Evolutionary conservation across 2,329 filamentous ascomycete genomes (phyloP), one percentile per base, ranked within the genome.

Genomic region (Dissoconium aciculare): DNA sequence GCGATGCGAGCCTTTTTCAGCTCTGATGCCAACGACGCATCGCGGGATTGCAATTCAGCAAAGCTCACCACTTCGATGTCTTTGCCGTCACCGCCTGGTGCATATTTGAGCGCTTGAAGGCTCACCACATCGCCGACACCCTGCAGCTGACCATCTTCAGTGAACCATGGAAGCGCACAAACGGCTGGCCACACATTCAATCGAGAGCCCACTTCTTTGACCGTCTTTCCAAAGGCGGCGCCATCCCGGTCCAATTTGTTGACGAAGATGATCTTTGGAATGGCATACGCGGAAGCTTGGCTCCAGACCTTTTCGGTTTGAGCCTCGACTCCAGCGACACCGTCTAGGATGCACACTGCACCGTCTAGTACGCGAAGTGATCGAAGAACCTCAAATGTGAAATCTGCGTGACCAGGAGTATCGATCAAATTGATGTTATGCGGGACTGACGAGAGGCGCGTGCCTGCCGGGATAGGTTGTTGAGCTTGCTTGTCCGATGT

Each of bases 251-350:
- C 82, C 2, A 89, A 67, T 53, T 91, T 91, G 58, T 91, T 91
- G 45, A 89, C 68, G 41, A 76, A 87, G 28, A 84, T 65, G 33
- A 89, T 71, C 17, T 83, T 69, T 0, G 89, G 89, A 24, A 95
- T 92, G 13, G 66, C 67, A 51, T 92, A 92, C 27, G 76, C 73
- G 31, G 79, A 81, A 5, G 89, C 85, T 40, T 93, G 89, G 10
- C 71, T 67, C 89, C 89, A 98, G 3, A 98, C 89, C 45, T 92
- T 78, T 53, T 98, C 89, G 0, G 89, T 95, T 52, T 95, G 89
- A 2, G 89, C 87, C 56, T 98, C 89, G 13, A 98, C 89, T 1
- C 84, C 84, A 37, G 87, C 84, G 21, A 93, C 84, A 0, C 81
- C 84, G 51, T 93, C 84, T 5, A 93, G 72, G 46, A 93, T 85